Conservation (phyloP, 129 eudicot species). For the Solidago caesia region DNA sequence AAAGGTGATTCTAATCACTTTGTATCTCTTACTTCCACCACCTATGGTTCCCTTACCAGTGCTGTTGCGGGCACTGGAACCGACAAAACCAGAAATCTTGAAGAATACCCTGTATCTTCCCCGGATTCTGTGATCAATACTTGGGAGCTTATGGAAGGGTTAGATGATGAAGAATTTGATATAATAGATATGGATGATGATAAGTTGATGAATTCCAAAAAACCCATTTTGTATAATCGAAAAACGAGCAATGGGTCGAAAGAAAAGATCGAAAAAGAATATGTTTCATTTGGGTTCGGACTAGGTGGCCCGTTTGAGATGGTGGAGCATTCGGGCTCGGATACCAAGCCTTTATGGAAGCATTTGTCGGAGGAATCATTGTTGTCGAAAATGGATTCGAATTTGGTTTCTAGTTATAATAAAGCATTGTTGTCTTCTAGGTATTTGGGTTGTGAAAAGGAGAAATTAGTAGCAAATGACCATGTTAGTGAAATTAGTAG, state of each 20-base stretch:
- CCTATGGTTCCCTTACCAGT: conserved; percentile 75
- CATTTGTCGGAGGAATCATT: conserved; percentile 87
- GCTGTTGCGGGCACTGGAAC: conserved; percentile 28
- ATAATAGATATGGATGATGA: neutral
- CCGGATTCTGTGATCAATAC: conserved; percentile 93
- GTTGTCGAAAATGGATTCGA: conserved; percentile 70
- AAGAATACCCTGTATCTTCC: conserved; percentile 43
- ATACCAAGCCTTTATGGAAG: conserved; percentile 89
- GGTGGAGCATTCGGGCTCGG: conserved; percentile 45
- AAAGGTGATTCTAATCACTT: conserved; percentile 88
- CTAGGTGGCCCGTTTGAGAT: conserved; percentile 46
- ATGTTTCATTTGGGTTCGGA: conserved; percentile 44
- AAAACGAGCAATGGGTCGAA: conserved; percentile 26
- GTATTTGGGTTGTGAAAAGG: conserved; percentile 24
- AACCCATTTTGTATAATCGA: conserved; percentile 10
- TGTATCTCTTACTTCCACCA: conserved; percentile 87
- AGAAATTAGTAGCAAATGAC: neutral
- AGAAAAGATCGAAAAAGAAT: conserved; percentile 27
- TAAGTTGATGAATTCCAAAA: neutral
- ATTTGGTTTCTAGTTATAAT: conserved; percentile 59
- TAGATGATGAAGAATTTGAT: conserved; percentile 51
- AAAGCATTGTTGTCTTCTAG: conserved; percentile 54
- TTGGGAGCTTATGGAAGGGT: conserved; percentile 98
- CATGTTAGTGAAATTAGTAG: neutral
- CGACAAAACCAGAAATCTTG: conserved; percentile 18